Percentiles rank a stretch among this genome's conserved stretches.
Conservation (phyloP, 441 rosid genomes). For the Aleurites moluccanus region DNA sequence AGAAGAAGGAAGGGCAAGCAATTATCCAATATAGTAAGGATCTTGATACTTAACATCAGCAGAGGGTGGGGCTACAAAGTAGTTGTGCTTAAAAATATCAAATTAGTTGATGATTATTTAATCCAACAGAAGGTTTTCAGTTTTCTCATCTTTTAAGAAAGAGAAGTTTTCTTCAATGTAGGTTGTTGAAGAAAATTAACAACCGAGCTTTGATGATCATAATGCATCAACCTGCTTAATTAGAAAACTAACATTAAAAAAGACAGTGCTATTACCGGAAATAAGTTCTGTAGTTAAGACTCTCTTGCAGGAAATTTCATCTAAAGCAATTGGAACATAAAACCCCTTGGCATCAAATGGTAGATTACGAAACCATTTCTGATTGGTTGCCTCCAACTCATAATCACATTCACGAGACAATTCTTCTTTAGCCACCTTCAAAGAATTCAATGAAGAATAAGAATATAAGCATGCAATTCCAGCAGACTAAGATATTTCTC, state of each 20-base stretch:
- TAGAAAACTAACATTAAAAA: conserved; percentile 6
- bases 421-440: conserved; percentile 92
- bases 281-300: conserved; percentile 81
- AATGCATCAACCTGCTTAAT: conserved; percentile 5
- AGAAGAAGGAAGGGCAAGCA: neutral
- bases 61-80: no score
- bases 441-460: conserved; percentile 13
- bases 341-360: conserved; percentile 53
- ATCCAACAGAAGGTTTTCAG: neutral
- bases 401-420: conserved; percentile 91
- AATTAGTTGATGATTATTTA: neutral
- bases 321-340: conserved; percentile 78
- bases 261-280: conserved; percentile 46
- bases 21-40: neutral
- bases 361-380: conserved; percentile 67
- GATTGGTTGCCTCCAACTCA: conserved; percentile 76
- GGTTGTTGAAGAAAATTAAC: neutral
- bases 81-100: no score
- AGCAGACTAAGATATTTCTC: conserved; percentile 8
- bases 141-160: neutral
- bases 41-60: neutral
- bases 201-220: conserved; percentile 4
- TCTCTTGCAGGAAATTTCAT: conserved; percentile 75
- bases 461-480: conserved; percentile 24
- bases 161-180: neutral